Evolutionary conservation across 768 basidiomycete genomes (phyloP), one percentile per base, ranked within the genome.

Genomic region (Fistulinella prunicolor): DNA sequence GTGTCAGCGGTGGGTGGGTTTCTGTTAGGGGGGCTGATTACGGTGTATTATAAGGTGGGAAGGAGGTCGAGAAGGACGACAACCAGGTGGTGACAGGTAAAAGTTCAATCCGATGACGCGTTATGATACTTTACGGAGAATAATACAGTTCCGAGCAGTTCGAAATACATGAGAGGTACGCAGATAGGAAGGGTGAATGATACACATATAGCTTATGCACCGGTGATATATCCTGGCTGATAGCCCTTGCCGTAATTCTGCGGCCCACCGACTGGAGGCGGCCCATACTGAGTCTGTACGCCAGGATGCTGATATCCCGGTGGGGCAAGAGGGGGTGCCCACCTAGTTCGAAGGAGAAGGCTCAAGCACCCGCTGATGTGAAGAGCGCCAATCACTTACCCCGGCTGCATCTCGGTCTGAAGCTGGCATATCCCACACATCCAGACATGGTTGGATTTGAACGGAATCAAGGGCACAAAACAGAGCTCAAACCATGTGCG

Each of bases 401-500:
- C 76, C 49, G 69, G 63, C 56, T 76, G 75, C 57, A 75, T 70
- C 3, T 75, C 73, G 9, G 77, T 72, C 49, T 71, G 74, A 75
- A 85, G 85, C 47, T 83, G 80, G 60, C 87, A 90, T 50, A 83
- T 86, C 20, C 72, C 73, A 65, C 87, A 90, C 48, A 83, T 60
- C 83, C 86, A 88, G 42, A 89, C 67, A 45, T 77, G 78, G 45
- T 77, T 77, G 40, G 76, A 76, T 20, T 66, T 75, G 57, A 88
- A 69, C 2, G 87, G 87, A 36, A 89, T 65, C 47, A 90, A 66
- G 20, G 84, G 87, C 13, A 90, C 73, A 64, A 80, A 86, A 70
- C 83, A 89, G 38, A 90, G 61, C 65, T 87, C 84, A 60, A 90
- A 85, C 87, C 86, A 89, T 30, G 69, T 78, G 46, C 81, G 80